Conservation (phyloP, 2,329 filamentous ascomycete genomes). For the Aspergillus novofumigatus region DNA sequence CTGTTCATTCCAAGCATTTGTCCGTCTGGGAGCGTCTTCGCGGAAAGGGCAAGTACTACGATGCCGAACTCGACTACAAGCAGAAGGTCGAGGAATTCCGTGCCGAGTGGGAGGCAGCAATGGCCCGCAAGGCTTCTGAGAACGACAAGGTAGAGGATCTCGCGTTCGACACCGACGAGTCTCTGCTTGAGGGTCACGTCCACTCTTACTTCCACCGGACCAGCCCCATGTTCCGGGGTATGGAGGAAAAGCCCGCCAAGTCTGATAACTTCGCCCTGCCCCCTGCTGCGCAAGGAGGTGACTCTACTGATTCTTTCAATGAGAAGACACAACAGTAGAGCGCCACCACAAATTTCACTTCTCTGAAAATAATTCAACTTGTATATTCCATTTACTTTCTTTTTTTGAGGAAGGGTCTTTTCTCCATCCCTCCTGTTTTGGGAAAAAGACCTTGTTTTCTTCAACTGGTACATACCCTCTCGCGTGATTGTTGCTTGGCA, state of each 20-base stretch:
- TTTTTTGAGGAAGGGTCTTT: constrained; percentile 5
- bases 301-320: constrained; percentile 18
- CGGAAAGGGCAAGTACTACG: constrained; percentile 75
- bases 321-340: constrained; percentile 17
- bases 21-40: constrained; percentile 80
- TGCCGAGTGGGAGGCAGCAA: constrained; percentile 50
- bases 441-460: neutral
- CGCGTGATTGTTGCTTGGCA: neutral
- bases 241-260: constrained; percentile 33
- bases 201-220: constrained; percentile 53
- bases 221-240: constrained; percentile 39
- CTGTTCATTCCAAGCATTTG: constrained; percentile 83
- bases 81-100: constrained; percentile 81
- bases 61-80: constrained; percentile 77
- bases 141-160: constrained; percentile 37
- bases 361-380: constrained; percentile 2
- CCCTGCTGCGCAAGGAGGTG: constrained; percentile 28
- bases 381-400: constrained; percentile 9
- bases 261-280: constrained; percentile 32
- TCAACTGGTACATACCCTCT: constrained; percentile 4
- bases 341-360: neutral
- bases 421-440: neutral
- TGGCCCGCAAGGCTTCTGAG: constrained; percentile 48
- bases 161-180: constrained; percentile 41
- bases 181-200: constrained; percentile 47